Evolutionary conservation across 306 rosid species (phyloP).

Genomic region (Dryas drummondii): DNA sequence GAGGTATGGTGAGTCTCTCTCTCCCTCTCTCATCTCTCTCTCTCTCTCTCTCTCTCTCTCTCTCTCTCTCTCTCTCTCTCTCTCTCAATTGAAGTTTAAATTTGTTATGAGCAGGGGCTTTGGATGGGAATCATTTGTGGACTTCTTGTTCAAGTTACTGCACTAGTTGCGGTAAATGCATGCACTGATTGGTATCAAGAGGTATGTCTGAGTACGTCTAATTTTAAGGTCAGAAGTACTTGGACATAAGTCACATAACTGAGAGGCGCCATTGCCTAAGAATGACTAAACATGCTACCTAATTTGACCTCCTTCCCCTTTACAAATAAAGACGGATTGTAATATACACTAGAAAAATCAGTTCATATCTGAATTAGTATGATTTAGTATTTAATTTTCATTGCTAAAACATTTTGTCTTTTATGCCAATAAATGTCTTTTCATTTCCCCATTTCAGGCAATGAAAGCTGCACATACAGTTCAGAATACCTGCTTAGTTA

Average conservation of each 20-base stretch:
- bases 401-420: neutral
- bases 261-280: no score
- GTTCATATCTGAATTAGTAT: no score
- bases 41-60: neutral
- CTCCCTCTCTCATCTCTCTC: neutral
- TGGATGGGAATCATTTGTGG: slow-evolving; percentile 70
- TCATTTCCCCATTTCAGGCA: slow-evolving; percentile 38
- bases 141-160: slow-evolving; percentile 50
- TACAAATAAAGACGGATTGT: no score
- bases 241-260: no score
- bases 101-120: slow-evolving; percentile 38
- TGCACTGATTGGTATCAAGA: slow-evolving; percentile 48
- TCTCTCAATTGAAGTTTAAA: neutral
- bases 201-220: slow-evolving; percentile 25
- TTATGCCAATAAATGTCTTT: neutral
- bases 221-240: no score
- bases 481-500: slow-evolving; percentile 17
- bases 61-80: neutral
- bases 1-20: slow-evolving; percentile 49
- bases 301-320: no score
- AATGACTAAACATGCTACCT: no score
- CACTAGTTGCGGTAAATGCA: slow-evolving; percentile 34
- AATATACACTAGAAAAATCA: no score
- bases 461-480: slow-evolving; percentile 32
- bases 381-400: neutral